These are phyloP conservation scores for Acanthamoeba royreba DNA, from an alignment of 208 protist genomes.

Conservation along the genomic window DNA sequence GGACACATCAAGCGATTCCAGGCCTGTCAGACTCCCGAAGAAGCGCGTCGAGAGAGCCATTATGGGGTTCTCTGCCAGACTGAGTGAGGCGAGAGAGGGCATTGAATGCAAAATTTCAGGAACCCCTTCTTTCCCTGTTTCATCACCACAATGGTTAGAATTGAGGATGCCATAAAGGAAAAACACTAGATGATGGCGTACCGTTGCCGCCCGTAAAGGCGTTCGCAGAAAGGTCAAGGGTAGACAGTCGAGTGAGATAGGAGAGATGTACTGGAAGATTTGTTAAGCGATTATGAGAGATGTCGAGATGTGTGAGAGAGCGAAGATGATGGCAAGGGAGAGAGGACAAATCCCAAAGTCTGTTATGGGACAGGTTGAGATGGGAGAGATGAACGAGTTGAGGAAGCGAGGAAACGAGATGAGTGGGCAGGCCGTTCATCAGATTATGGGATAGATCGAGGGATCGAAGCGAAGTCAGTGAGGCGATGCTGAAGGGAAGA, in stretches of 20 bases:
- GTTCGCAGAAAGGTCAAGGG: not conserved
- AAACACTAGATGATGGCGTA: too few relatives aligned
- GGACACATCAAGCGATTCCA: not conserved
- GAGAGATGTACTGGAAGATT: not conserved
- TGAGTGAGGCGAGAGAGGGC: not conserved
- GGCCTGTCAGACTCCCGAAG: not conserved
- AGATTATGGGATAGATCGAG: not conserved
- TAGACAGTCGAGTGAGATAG: not conserved
- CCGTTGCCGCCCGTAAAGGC: too few relatives aligned
- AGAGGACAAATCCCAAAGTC: not conserved
- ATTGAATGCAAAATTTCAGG: not conserved
- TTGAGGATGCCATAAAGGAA: too few relatives aligned
- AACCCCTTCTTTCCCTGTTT: not conserved
- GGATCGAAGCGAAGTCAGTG: not conserved
- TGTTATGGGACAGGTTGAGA: not conserved
- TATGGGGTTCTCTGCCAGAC: not conserved
- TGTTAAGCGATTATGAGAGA: not conserved
- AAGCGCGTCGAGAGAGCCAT: not conserved
- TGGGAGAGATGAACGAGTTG: not conserved
- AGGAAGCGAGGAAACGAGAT: not conserved
- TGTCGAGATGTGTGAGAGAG: not conserved
- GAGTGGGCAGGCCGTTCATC: not conserved
- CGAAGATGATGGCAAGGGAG: not conserved
- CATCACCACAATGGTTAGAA: too few relatives aligned
- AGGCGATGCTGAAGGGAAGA: not conserved